Base-by-base conservation (phyloP, 495 filamentous ascomycete genomes). In the Aspergillus carlsbadensis region DNA sequence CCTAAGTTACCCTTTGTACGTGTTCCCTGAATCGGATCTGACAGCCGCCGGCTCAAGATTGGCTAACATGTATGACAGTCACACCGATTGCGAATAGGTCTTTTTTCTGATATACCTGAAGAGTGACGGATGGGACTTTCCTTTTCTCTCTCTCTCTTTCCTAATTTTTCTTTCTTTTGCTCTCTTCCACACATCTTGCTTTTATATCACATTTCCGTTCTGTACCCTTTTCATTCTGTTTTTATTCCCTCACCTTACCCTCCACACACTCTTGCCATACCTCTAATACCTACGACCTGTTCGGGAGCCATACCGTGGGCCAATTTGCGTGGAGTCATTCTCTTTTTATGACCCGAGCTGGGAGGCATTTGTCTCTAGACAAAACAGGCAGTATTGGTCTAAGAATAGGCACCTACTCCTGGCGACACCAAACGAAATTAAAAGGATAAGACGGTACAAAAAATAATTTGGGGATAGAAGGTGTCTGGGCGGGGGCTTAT, bases 1-100 rank as follows among this genome's bases (percentile, higher is more conserved):
- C 94, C 94, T 26, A 98, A 98, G 74, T 73, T 98, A 61, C 94
- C 94, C 56, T 90, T 86, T 65, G 94, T 98, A 81, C 82, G 47
- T 58, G 35, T 24, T 10, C 17, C n/a, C 20, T 26, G 10, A 24
- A 24, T 14, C 8, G 10, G 18, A 39, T 41, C 36, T 29, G 17
- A 33, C 14, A 37, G 40, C 24, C 24, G 46, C 50, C n/a, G 33
- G 31, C 37, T 31, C 15, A 22, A n/a, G 14, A 33, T 60, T 40
- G 26, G 56, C 68, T 76, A 65, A 75, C 65, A 7, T 35, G 26
- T 13, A 20, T 13, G 26, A 44, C 56, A 78, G 75, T 78, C 73
- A 50, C 75, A 78, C 65, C 75, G 75, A 41, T 63, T 78, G 71
- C 75, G 75, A 59, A 78, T 78, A 77, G 75, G 75, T 41, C 57